These are phyloP conservation scores for Lonicera japonica DNA, from an alignment of 129 eudicot species.

Conservation along the genomic window DNA sequence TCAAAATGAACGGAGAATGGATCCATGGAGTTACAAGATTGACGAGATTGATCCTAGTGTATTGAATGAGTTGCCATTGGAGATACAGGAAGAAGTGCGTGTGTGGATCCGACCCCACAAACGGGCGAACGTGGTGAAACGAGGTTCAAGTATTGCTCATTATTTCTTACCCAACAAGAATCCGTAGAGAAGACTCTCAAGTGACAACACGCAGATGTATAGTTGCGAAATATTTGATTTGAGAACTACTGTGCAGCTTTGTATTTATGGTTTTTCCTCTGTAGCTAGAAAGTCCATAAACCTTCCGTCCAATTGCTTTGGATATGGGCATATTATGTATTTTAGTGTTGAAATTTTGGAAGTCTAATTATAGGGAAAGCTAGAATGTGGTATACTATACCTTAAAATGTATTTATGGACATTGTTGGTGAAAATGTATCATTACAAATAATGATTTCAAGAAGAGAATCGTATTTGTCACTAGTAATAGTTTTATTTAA, in stretches of 20 bases:
- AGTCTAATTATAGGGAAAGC: no score
- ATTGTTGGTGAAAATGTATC: no score
- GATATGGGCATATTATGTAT: no score
- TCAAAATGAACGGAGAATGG: constrained; percentile 12
- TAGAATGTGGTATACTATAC: no score
- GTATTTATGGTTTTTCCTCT: no score
- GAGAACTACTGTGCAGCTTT: neutral
- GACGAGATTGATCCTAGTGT: constrained; percentile 78
- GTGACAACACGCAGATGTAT: neutral
- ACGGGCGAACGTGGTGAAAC: constrained; percentile 38
- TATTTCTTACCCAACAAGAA: constrained; percentile 55
- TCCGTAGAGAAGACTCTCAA: constrained; percentile 4
- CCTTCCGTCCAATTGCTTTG: no score
- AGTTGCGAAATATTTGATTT: neutral
- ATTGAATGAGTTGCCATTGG: constrained; percentile 62
- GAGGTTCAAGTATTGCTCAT: constrained; percentile 57
- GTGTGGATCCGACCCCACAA: constrained; percentile 62
- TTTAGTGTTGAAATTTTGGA: no score
- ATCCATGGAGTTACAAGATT: constrained; percentile 56
- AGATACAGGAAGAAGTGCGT: constrained; percentile 68
- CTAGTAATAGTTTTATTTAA: no score
- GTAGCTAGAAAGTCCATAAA: no score
- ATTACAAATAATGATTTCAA: no score
- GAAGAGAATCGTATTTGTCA: no score
- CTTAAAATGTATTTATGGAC: no score